Conservation (phyloP, 768 basidiomycete genomes). For the Tephrocybe sp. region DNA sequence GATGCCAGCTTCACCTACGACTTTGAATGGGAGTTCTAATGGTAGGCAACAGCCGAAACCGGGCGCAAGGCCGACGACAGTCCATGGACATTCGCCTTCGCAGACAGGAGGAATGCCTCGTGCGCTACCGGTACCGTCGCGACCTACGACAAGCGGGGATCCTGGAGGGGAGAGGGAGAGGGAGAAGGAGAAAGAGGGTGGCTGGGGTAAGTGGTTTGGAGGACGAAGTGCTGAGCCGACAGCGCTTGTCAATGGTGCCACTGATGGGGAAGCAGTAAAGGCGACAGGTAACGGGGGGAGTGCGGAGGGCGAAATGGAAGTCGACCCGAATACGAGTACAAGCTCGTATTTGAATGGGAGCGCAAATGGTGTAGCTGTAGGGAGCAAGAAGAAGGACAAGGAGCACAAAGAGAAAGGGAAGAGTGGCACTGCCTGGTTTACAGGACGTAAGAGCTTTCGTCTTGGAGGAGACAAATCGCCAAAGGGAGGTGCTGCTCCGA, state of each 20-base stretch:
- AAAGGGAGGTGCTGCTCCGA: conserved; percentile 12
- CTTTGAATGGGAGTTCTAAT: not conserved
- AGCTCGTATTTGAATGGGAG: conserved; percentile 15
- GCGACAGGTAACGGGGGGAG: not conserved
- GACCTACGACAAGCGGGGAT: conserved; percentile 14
- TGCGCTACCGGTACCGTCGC: conserved; percentile 1
- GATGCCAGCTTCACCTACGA: not conserved
- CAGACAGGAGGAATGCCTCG: not conserved
- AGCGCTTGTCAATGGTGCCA: conserved; percentile 2
- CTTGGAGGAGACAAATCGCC: conserved; percentile 32
- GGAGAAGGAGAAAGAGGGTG: conserved; percentile 8
- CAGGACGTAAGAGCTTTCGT: conserved; percentile 50
- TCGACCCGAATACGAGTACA: conserved; percentile 13
- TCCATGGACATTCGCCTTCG: not conserved
- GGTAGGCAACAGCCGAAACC: not conserved
- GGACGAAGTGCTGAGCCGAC: conserved; percentile 4
- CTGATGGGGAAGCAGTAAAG: not conserved
- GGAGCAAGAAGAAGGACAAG: conserved; percentile 20
- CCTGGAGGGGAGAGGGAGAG: conserved; percentile 1
- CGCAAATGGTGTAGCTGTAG: not conserved
- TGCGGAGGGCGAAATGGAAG: conserved; percentile 1
- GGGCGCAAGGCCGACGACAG: conserved; percentile 3
- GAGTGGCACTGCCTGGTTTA: conserved; percentile 40
- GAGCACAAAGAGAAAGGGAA: conserved; percentile 34
- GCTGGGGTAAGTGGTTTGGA: not conserved